Conservation (phyloP, 306 rosid species). For the Coriaria nepalensis region DNA sequence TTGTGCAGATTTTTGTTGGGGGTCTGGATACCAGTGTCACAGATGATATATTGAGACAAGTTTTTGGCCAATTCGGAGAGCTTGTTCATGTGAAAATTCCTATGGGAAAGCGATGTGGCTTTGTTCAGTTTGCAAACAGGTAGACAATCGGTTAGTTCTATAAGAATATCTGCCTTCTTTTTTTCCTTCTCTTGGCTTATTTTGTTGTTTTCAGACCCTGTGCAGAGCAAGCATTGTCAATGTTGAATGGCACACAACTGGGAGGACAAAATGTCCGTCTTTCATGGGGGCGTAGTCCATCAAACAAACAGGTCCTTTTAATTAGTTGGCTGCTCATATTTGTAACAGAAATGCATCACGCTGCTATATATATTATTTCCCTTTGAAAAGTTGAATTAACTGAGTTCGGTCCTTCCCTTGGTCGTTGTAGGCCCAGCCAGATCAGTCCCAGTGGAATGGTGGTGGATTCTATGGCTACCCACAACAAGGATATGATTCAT, state of each 20-base stretch:
- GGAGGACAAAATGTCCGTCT: constrained; percentile 52
- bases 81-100: constrained; percentile 54
- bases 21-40: constrained; percentile 36
- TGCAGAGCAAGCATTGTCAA: constrained; percentile 53
- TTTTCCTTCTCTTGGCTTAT: background rate
- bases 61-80: constrained; percentile 45
- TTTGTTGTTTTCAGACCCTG: constrained; percentile 17
- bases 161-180: background rate
- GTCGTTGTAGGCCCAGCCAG: constrained; percentile 31
- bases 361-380: background rate
- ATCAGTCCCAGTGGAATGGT: constrained; percentile 51
- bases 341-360: background rate
- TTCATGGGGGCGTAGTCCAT: constrained; percentile 68
- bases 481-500: constrained; percentile 43
- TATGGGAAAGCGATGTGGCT: constrained; percentile 58
- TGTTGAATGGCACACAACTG: constrained; percentile 40
- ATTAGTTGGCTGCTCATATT: too few relatives aligned
- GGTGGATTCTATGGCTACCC: constrained; percentile 38
- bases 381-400: background rate
- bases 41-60: constrained; percentile 37
- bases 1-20: constrained; percentile 41
- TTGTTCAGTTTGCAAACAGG: constrained; percentile 60
- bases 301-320: constrained; percentile 43
- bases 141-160: background rate
- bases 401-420: too few relatives aligned